Base-by-base conservation (phyloP, 2,329 filamentous ascomycete genomes). In the Xylariaceae sp. region DNA sequence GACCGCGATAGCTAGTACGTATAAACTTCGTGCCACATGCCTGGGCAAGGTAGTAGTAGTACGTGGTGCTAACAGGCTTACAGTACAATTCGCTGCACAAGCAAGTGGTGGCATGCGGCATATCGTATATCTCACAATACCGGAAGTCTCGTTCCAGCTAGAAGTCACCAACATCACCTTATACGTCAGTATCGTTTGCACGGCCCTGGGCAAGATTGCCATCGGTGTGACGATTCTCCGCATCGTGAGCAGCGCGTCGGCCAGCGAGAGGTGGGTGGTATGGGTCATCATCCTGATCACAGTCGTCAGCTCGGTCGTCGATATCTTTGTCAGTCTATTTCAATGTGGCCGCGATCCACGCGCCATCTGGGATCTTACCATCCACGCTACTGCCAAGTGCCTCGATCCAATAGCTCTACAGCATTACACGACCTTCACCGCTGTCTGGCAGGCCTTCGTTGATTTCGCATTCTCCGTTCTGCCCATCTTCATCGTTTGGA, bases 401-500 rank as follows among this genome's bases (percentile, higher is more conserved):
- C 42, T 54, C n/a, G 44, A 47, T 17, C 6, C 42, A 11, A 31
- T 1, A 16, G 18, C 46, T 11, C 33, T 53, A 19, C 48, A 36
- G 18, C 45, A 36, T 31, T 53, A 53, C 13, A 53, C 50, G 9
- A 53, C 50, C 22, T 53, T 53, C 14, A 53, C 50, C 7, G 50
- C 50, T 19, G 50, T 53, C 13, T 53, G 50, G 42, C 51, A 54
- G 44, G 38, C 44, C n/a, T 40, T 54, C 39, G 18, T 42, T 33
- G 51, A 54, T 33, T 54, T 54, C 10, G 31, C 36, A 18, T 54
- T 54, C 31, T 54, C 51, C 5, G 22, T 54, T 13, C 16, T 54
- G 12, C 51, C 51, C 19, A 51, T 54, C 11, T 47, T 47, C 47
- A 47, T 54, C 13, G 51, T 54, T 14, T 54, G 42, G 47, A 33